Evolutionary conservation across 148 eudicot species (phyloP).

Genomic region (Arctostaphylos glauca): DNA sequence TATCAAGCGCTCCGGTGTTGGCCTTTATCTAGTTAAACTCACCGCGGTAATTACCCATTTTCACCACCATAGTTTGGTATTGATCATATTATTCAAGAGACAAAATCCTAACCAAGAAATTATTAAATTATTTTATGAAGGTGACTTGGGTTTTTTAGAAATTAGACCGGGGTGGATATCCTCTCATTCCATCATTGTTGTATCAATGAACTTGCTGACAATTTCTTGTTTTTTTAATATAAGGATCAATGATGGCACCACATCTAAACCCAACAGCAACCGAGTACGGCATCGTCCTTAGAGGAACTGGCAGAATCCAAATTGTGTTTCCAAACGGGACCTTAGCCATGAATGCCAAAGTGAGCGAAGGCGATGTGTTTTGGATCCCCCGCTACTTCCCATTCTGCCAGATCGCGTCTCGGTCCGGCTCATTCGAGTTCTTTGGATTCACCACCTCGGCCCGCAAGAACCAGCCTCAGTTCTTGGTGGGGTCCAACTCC

Average conservation of each 20-base stretch:
- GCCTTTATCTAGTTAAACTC: constrained; percentile 71
- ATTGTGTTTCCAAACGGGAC: constrained; percentile 81
- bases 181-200: background rate
- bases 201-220: background rate
- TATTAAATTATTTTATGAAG: too few species aligned
- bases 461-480: constrained; percentile 65
- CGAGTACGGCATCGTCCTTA: constrained; percentile 67
- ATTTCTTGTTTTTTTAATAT: constrained; percentile 1
- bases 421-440: constrained; percentile 71
- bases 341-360: constrained; percentile 60
- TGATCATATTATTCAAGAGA: too few species aligned
- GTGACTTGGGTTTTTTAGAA: too few species aligned
- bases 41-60: constrained; percentile 56
- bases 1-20: constrained; percentile 46
- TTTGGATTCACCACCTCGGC: constrained; percentile 86
- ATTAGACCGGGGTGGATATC: too few species aligned
- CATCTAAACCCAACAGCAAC: constrained; percentile 75
- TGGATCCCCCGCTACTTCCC: constrained; percentile 86
- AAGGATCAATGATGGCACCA: constrained; percentile 97
- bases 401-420: constrained; percentile 84
- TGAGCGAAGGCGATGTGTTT: constrained; percentile 73
- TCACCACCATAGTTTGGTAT: too few species aligned
- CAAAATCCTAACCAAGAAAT: too few species aligned
- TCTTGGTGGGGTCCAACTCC: constrained; percentile 65
- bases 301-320: constrained; percentile 70